Evolutionary conservation across 768 basidiomycete genomes (phyloP).

Genomic region (Pulveroboletus sp.): DNA sequence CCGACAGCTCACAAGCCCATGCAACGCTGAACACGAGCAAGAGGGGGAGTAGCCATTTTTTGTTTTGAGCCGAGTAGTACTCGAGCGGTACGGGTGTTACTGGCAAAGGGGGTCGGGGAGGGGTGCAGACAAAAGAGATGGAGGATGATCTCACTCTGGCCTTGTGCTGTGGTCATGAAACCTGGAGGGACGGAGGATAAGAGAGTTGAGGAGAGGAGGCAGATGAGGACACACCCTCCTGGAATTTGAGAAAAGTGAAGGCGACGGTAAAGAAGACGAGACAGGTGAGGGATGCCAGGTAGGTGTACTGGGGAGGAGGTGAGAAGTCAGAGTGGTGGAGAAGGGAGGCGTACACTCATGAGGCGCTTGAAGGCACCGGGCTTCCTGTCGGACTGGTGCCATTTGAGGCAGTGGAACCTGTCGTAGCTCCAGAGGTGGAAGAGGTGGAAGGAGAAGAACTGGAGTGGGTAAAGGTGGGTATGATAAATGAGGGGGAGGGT

Average conservation of each 20-base stretch:
- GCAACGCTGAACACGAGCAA: constrained; percentile 66
- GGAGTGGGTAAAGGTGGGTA: neutral
- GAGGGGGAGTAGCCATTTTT: constrained; percentile 59
- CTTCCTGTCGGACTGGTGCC: constrained; percentile 64
- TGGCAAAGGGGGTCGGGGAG: constrained; percentile 22
- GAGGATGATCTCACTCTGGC: constrained; percentile 9
- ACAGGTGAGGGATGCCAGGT: constrained; percentile 63
- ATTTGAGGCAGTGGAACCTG: constrained; percentile 66
- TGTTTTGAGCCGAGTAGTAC: constrained; percentile 43
- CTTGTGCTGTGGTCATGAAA: constrained; percentile 7
- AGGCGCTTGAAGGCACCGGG: constrained; percentile 83
- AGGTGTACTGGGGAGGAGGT: constrained; percentile 58
- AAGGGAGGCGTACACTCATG: constrained; percentile 67
- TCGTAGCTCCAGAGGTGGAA: constrained; percentile 81
- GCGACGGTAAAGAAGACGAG: constrained; percentile 60
- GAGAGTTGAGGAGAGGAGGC: neutral
- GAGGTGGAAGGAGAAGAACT: constrained; percentile 67
- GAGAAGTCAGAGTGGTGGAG: constrained; percentile 5
- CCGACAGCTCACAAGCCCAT: constrained; percentile 74
- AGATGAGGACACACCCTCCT: constrained; percentile 49
- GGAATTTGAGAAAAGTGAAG: constrained; percentile 63
- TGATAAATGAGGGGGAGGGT: constrained; percentile 1
- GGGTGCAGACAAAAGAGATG: neutral
- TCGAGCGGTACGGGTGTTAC: constrained; percentile 55
- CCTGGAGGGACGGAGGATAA: constrained; percentile 8